Conservation (phyloP, 2,329 filamentous ascomycete genomes). For the Nothomitra cinnamomea region DNA sequence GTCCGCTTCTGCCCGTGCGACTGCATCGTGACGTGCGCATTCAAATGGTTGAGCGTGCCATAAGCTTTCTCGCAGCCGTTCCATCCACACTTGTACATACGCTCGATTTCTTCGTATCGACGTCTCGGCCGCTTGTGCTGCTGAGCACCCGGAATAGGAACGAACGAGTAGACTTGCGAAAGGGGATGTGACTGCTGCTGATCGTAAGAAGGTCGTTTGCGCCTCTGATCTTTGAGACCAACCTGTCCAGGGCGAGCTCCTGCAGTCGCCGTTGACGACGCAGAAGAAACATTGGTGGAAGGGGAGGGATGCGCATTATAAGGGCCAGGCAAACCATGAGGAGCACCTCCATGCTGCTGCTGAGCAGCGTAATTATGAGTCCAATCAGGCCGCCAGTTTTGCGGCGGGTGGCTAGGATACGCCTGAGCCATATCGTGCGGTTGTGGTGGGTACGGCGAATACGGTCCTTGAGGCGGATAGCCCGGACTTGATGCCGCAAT, state of each 20-base stretch:
- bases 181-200: conserved; percentile 26
- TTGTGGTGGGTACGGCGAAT: conserved; percentile 72
- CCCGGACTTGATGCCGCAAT: conserved; percentile 87
- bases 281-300: conserved; percentile 40
- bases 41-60: conserved; percentile 90
- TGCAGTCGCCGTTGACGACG: conserved; percentile 40
- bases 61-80: conserved; percentile 98
- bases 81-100: conserved; percentile 99
- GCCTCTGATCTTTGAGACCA: conserved; percentile 21
- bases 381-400: conserved; percentile 30
- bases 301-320: conserved; percentile 25
- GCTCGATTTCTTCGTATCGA: conserved; percentile 94
- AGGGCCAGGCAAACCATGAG: conserved; percentile 29
- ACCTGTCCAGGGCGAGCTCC: conserved; percentile 45
- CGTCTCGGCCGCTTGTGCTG: conserved; percentile 91
- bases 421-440: conserved; percentile 67
- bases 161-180: conserved; percentile 89
- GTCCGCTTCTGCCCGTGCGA: conserved; percentile 88
- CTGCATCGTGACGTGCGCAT: conserved; percentile 96
- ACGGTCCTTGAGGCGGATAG: conserved; percentile 62
- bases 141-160: conserved; percentile 89
- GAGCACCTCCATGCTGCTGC: conserved; percentile 15
- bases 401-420: conserved; percentile 39
- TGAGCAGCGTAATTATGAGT: conserved; percentile 25
- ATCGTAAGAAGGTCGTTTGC: conserved; percentile 3